Base-by-base conservation (phyloP, 2,329 filamentous ascomycete species). In the Polychaeton citri region DNA sequence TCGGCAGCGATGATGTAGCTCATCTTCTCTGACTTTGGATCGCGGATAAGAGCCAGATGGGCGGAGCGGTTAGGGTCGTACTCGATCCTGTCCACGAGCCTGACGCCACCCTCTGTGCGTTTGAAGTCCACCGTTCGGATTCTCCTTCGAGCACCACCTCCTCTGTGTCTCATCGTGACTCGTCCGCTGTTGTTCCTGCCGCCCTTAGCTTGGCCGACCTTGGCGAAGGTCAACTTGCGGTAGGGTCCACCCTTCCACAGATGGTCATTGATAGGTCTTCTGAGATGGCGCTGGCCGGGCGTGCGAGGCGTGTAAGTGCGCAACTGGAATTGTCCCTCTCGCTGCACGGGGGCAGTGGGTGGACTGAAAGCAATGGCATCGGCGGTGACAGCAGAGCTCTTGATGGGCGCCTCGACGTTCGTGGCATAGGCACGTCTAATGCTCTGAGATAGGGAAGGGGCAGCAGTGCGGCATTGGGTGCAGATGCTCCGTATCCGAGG, bases 1-100 rank as follows among this genome's bases (percentile, higher is more conserved):
- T 98, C 90, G 1, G 90, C 76, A n/a, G 90, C 90, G 40, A 98
- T 69, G 45, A 98, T 93, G 60, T 98, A 98, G 46, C 79, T 84
- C 63, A 90, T 79, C 46, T 71, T 72, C 9, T 76, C 73, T 0
- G 81, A 88, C 33, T 75, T 71, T 45, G 85, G 66, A 50, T 81
- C 77, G 34, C 76, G 86, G 33, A 95, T 54, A 38, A 98, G 70
- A 5, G 90, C 90, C 59, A 98, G 87, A 57, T 98, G 90, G 10
- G 88, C 85, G 51, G 78, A 93, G 35, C 90, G 80, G 46, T 85
- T 85, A 1, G 90, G 90, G 51, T 98, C 92, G 59, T 96, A 87
- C 60, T 98, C 90, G 52, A 98, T 90, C 42, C 90, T 76, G 56
- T 96, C 87, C 37, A 98, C 88, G 12, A 79, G 62, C 50, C 96